These are phyloP conservation scores for Botrytis pseudocinerea DNA, from an alignment of 2,329 filamentous ascomycete genomes.

Conservation along the genomic window DNA sequence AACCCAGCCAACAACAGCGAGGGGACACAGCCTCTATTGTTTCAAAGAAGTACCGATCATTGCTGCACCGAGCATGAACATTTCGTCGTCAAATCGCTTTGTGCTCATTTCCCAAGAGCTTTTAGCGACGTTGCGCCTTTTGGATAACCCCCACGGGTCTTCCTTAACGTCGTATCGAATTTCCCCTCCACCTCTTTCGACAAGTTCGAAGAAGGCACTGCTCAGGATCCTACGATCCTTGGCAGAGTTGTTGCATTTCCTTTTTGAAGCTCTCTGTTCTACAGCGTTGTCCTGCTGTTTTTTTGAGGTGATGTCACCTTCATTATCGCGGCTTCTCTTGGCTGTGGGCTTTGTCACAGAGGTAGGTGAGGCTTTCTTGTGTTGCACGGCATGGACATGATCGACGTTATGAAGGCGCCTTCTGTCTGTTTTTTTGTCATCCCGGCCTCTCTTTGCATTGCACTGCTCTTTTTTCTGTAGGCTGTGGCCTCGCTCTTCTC, in stretches of 20 bases:
- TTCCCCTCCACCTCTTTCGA: neutral
- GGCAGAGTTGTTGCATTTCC: neutral
- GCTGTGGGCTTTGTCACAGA: neutral
- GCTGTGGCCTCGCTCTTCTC: neutral
- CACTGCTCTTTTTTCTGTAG: neutral
- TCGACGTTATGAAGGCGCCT: neutral
- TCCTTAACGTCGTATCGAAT: neutral
- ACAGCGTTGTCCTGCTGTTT: neutral
- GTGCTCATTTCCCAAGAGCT: neutral
- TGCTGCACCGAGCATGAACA: neutral
- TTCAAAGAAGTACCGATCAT: neutral
- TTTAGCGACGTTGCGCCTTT: neutral
- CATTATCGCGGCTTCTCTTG: neutral
- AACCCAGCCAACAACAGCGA: neutral
- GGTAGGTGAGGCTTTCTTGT: neutral
- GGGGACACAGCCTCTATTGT: neutral
- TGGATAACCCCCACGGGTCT: neutral
- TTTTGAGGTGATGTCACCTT: neutral
- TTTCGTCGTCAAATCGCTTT: neutral
- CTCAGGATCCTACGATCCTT: neutral
- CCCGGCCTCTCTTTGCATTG: neutral
- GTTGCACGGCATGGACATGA: neutral
- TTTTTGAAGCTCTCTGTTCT: neutral
- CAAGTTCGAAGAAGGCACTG: neutral
- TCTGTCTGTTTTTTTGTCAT: neutral